Conservation (phyloP, 2,329 filamentous ascomycete species). For the Aspergillus sp. region DNA sequence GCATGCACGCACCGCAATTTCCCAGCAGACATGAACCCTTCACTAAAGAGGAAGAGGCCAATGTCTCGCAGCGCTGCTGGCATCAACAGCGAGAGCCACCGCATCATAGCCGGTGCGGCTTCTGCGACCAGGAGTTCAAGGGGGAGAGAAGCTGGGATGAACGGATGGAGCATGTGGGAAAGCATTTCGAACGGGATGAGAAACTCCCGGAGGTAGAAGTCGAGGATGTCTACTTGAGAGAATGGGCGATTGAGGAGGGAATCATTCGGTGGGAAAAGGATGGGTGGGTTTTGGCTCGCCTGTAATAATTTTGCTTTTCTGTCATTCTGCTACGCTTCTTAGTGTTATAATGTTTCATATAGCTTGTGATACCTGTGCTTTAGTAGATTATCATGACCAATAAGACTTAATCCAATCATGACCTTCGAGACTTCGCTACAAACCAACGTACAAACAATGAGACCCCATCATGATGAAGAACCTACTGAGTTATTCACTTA, state of each 20-base stretch:
- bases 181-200: constrained; percentile 63
- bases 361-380: too few species aligned
- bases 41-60: constrained; percentile 26
- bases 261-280: constrained; percentile 18
- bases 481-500: too few species aligned
- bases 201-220: constrained; percentile 19
- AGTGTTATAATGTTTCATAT: neutral
- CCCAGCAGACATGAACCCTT: constrained; percentile 19
- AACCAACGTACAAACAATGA: too few species aligned
- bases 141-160: constrained; percentile 66
- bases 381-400: too few species aligned
- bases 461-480: too few species aligned
- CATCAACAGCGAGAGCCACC: constrained; percentile 58
- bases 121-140: constrained; percentile 56
- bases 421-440: too few species aligned
- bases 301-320: constrained; percentile 8
- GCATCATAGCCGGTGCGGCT: constrained; percentile 50
- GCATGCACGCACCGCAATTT: constrained; percentile 69
- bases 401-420: too few species aligned
- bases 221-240: constrained; percentile 35
- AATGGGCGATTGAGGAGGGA: constrained; percentile 35
- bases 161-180: constrained; percentile 79
- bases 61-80: constrained; percentile 54
- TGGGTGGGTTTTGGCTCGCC: constrained; percentile 14
- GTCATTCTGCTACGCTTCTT: neutral